phyloP scores from a whole-genome alignment of 257 asterid species.

The Penstemon davidsonii region DNA sequence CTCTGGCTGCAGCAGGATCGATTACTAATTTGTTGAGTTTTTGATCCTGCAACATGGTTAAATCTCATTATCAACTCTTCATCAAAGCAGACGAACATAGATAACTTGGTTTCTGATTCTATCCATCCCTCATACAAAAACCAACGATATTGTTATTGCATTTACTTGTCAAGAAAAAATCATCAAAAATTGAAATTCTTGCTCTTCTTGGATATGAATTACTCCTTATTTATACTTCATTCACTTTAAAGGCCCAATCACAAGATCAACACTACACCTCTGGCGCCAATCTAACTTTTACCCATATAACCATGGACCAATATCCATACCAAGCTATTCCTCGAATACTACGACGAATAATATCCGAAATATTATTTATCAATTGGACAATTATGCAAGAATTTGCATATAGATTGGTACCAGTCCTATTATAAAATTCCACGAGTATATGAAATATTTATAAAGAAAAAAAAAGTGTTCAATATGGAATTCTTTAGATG shows the following conservation, averaged over 20 bases:
- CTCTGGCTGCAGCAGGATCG: constrained; percentile 79
- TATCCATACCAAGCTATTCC: background rate
- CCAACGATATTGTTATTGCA: constrained; percentile 10
- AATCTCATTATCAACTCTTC: constrained; percentile 18
- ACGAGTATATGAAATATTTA: background rate
- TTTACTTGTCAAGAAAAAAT: background rate
- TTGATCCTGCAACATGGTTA: constrained; percentile 63
- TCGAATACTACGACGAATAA: background rate
- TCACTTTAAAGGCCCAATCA: background rate
- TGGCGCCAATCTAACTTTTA: background rate
- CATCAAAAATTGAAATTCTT: background rate
- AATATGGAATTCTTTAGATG: background rate
- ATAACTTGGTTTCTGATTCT: background rate
- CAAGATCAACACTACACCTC: background rate
- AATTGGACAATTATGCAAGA: background rate
- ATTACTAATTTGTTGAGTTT: constrained; percentile 71
- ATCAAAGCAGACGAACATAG: constrained; percentile 5
- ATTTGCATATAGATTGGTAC: background rate
- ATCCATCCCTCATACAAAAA: background rate
- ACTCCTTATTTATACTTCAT: no score
- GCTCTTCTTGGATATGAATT: background rate
- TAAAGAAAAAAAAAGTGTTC: background rate
- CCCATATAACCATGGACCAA: background rate
- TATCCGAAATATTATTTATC: background rate
- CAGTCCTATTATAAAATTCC: background rate